phyloP scores from a whole-genome alignment of 352 stramenopile genomes.

The Pythium dissotocum region DNA sequence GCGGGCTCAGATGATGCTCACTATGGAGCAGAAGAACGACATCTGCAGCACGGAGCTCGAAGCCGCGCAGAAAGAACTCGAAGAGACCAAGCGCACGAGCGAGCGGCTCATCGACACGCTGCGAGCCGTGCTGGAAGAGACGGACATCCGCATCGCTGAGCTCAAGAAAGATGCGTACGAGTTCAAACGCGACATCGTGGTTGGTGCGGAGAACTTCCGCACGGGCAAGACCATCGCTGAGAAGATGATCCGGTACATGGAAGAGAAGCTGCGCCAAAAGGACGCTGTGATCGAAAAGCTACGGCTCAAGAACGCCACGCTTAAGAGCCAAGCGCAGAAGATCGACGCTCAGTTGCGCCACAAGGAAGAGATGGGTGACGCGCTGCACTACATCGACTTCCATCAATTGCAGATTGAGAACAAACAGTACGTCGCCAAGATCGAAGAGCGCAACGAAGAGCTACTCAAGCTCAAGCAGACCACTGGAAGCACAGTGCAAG shows the following conservation, averaged over 20 bases:
- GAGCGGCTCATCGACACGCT: slow-evolving; percentile 95
- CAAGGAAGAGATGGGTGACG: slow-evolving; percentile 95
- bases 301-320: slow-evolving; percentile 91
- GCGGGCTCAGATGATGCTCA: slow-evolving; percentile 70
- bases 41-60: slow-evolving; percentile 89
- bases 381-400: slow-evolving; percentile 96
- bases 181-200: slow-evolving; percentile 95
- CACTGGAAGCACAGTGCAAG: slow-evolving; percentile 87
- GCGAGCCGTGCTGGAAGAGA: slow-evolving; percentile 91
- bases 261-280: slow-evolving; percentile 92
- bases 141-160: slow-evolving; percentile 93
- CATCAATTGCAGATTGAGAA: slow-evolving; percentile 97
- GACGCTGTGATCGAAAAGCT: slow-evolving; percentile 94
- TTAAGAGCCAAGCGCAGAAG: slow-evolving; percentile 93
- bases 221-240: slow-evolving; percentile 93
- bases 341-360: slow-evolving; percentile 90
- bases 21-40: slow-evolving; percentile 93
- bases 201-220: slow-evolving; percentile 92
- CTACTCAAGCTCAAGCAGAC: slow-evolving; percentile 91
- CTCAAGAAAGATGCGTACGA: slow-evolving; percentile 96
- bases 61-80: slow-evolving; percentile 84
- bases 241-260: slow-evolving; percentile 95
- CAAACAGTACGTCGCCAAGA: slow-evolving; percentile 95
- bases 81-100: slow-evolving; percentile 89
- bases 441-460: slow-evolving; percentile 95